Conservation (phyloP, 306 rosid genomes). For the Boehmeria nivea region DNA sequence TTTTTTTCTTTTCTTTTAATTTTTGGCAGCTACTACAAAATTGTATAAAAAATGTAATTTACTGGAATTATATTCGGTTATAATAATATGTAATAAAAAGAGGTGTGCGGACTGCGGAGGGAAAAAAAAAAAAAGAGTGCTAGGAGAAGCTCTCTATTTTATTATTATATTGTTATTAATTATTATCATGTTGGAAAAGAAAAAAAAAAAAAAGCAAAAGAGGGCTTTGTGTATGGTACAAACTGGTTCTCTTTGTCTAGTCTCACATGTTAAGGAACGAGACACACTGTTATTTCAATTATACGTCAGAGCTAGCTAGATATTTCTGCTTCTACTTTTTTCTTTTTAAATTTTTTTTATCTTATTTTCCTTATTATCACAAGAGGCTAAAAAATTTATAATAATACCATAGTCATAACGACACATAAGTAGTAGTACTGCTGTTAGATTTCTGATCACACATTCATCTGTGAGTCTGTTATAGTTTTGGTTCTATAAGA, state of each 20-base stretch:
- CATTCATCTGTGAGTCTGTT: neutral
- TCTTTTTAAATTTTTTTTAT: neutral
- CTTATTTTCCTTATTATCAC: no score
- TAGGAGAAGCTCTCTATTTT: no score
- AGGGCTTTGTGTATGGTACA: neutral
- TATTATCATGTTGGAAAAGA: no score
- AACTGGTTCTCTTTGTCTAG: neutral
- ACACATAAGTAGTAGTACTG: neutral
- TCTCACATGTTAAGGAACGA: neutral
- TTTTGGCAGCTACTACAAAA: no score
- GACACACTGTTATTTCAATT: neutral
- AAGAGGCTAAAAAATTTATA: neutral
- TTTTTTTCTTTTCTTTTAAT: no score
- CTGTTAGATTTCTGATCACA: slow-evolving; percentile 1
- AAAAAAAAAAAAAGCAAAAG: no score
- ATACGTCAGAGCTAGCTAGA: neutral
- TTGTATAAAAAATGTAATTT: no score
- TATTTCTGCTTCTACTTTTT: neutral
- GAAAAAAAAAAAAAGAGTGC: no score
- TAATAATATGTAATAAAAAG: no score
- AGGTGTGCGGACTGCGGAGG: no score
- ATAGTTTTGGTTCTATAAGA: neutral
- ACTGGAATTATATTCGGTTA: no score
- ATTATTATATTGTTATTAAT: no score
- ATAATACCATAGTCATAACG: neutral